Evolutionary conservation across 2,329 filamentous ascomycete species (phyloP).

Genomic region (Ramularia collo-cygni): DNA sequence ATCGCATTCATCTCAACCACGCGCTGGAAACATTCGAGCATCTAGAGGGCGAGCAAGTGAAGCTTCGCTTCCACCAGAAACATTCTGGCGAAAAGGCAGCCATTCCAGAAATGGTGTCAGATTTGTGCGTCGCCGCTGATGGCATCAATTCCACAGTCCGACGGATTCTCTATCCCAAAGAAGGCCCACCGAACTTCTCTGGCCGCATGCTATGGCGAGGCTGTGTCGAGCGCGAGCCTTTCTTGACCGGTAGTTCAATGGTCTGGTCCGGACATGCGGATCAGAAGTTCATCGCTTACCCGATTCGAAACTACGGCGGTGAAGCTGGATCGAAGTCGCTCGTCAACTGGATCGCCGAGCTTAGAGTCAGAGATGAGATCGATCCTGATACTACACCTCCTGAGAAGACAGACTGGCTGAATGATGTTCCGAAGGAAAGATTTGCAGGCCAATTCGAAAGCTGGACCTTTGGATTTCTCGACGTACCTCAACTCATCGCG

Average conservation of each 20-base stretch:
- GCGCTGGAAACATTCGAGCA: slow-evolving; percentile 33
- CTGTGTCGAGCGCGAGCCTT: slow-evolving; percentile 35
- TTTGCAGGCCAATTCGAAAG: slow-evolving; percentile 36
- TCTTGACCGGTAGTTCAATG: slow-evolving; percentile 39
- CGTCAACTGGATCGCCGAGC: slow-evolving; percentile 44
- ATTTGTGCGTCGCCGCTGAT: slow-evolving; percentile 38
- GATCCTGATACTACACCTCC: slow-evolving; percentile 40
- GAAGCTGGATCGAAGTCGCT: slow-evolving; percentile 32
- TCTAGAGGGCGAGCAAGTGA: slow-evolving; percentile 16
- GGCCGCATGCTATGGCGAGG: slow-evolving; percentile 43
- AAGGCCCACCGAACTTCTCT: slow-evolving; percentile 41
- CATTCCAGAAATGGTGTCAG: slow-evolving; percentile 27
- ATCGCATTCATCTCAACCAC: slow-evolving; percentile 36
- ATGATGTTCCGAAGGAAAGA: slow-evolving; percentile 34
- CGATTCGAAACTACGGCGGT: slow-evolving; percentile 32
- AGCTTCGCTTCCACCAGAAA: slow-evolving; percentile 9
- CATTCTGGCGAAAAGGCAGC: slow-evolving; percentile 21
- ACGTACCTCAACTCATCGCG: slow-evolving; percentile 38
- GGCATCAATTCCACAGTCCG: slow-evolving; percentile 42
- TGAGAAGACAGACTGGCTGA: slow-evolving; percentile 38
- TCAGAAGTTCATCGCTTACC: slow-evolving; percentile 45
- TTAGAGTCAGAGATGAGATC: slow-evolving; percentile 37
- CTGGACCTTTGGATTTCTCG: slow-evolving; percentile 39
- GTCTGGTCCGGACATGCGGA: slow-evolving; percentile 43
- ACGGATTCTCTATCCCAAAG: slow-evolving; percentile 36